Conservation (phyloP, 148 eudicot species). For the Fagopyrum tataricum region DNA sequence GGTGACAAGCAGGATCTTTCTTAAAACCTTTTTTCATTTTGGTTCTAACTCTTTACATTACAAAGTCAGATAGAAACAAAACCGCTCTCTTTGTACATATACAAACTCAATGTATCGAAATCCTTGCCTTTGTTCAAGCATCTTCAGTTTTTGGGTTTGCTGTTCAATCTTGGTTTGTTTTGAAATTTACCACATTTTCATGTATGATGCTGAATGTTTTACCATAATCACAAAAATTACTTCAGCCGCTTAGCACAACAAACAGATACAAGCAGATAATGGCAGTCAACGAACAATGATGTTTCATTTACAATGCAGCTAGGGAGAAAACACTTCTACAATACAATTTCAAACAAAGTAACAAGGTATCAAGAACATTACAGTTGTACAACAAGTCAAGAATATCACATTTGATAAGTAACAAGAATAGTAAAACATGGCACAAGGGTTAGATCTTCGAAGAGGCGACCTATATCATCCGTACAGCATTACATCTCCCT, state of each 20-base stretch:
- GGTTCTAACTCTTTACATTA: background rate
- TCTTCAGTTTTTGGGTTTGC: background rate
- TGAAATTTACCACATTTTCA: background rate
- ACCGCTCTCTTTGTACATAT: background rate
- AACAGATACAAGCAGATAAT: background rate
- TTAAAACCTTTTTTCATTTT: background rate
- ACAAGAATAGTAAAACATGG: background rate
- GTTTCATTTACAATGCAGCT: background rate
- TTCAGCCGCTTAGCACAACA: too few relatives aligned
- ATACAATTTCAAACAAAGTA: background rate
- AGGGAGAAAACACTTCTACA: background rate
- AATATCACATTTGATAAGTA: background rate
- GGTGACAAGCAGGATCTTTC: slow-evolving; percentile 25
- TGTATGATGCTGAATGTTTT: background rate
- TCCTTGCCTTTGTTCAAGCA: background rate
- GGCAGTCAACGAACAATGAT: background rate
- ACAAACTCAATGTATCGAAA: background rate
- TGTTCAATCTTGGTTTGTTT: too few relatives aligned
- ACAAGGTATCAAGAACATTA: too few relatives aligned
- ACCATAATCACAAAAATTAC: background rate
- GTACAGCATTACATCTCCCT: background rate
- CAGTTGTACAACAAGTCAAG: background rate
- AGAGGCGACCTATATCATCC: background rate
- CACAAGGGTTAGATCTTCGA: background rate
- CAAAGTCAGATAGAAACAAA: background rate